Evolutionary conservation across 805 yeast species (phyloP), one percentile per base, ranked within the genome.

Genomic region (Candida maltosa): DNA sequence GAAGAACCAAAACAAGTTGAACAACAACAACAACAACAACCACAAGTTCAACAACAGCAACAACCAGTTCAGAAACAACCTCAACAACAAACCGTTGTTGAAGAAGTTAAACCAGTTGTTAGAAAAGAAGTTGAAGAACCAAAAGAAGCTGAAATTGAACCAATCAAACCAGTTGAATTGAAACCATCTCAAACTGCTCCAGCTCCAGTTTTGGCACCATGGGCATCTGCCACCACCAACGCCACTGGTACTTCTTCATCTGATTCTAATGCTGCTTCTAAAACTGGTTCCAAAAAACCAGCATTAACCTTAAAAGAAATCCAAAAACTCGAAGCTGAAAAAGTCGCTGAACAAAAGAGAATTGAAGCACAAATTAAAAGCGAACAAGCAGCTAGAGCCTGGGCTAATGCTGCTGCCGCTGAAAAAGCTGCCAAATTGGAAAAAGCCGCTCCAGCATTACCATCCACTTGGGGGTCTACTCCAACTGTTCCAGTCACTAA

Each of bases 251-350:
- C n/a, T n/a, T n/a, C n/a, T n/a, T n/a, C n/a, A n/a, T n/a, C n/a
- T n/a, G n/a, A n/a, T n/a, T n/a, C n/a, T n/a, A n/a, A n/a, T n/a
- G n/a, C n/a, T n/a, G 40, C 50, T 1, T 47, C 52, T 16, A 17
- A 42, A 48, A 36, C 40, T 5, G 41, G 48, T 4, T 28, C 38
- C 36, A 12, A 41, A 35, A 41, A 54, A 26, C 76, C 78, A 9
- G 51, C 58, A n/a, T 39, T 74, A 35, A 58, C 80, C 0, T 58
- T 76, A 46, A 65, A 68, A 34, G 75, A 76, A 51, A 74, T 76
- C 37, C 80, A 75, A 49, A 59, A 59, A 42, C 60, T 74, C 37
- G 75, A 73, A 40, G 70, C 70, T 20, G 76, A 71, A 47, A 61
- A 53, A 39, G 44, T 59, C 34, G 57, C 58, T 34, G 57, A 62